Percentiles rank a stretch among this genome's conserved stretches.
Evolutionary conservation across 169 alveolate species (phyloP).

Genomic region (Plasmodium coatneyi): DNA sequence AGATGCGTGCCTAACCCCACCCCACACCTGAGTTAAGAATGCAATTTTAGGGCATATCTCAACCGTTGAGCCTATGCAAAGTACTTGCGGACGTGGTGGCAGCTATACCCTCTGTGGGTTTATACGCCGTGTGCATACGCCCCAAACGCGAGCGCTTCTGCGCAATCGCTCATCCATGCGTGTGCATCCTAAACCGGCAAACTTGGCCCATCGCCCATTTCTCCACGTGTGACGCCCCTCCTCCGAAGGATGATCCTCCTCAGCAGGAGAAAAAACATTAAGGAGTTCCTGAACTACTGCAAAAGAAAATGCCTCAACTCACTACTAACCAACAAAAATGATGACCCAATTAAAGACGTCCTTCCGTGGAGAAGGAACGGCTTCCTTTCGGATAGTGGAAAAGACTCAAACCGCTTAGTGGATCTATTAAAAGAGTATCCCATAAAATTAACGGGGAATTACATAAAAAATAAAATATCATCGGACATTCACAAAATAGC

Average conservation of each 20-base stretch:
- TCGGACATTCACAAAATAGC: not conserved
- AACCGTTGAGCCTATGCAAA: not conserved
- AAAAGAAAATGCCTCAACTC: slow-evolving; percentile 27
- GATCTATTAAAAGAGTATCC: slow-evolving; percentile 3
- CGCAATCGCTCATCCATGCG: not conserved
- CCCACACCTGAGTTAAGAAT: not conserved
- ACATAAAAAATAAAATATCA: slow-evolving; percentile 2
- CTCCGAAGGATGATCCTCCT: slow-evolving; percentile 8
- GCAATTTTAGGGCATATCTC: not conserved
- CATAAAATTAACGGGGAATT: slow-evolving; percentile 12
- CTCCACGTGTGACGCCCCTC: not conserved
- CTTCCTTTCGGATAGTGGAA: not conserved
- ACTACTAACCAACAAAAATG: slow-evolving; percentile 19
- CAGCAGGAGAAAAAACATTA: slow-evolving; percentile 18
- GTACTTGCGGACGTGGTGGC: not conserved
- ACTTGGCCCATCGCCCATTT: not conserved
- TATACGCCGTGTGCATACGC: not conserved
- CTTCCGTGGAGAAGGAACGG: not conserved
- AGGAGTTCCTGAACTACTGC: slow-evolving; percentile 32
- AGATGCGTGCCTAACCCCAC: not conserved
- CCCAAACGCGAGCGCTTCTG: not conserved
- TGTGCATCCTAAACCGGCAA: not conserved
- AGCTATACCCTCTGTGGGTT: not conserved
- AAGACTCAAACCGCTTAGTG: not conserved
- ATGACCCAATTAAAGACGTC: not conserved